These are phyloP conservation scores for Tausonia pullulans DNA, from an alignment of 1,284 basidiomycete genomes.

Conservation along the genomic window DNA sequence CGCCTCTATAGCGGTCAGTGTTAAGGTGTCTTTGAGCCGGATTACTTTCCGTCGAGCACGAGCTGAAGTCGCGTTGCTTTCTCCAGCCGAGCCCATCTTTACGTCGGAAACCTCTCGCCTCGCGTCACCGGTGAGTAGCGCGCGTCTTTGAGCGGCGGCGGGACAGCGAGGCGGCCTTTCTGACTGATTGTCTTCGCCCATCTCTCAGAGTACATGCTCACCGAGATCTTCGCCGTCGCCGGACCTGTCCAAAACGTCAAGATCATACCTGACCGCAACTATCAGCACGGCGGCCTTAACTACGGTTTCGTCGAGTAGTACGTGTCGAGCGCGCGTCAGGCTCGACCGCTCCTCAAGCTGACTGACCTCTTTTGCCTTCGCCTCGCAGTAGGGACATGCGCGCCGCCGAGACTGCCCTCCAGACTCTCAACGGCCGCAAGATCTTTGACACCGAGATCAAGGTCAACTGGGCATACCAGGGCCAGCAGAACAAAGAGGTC, in stretches of 20 bases:
- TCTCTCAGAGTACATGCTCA: slow-evolving; percentile 71
- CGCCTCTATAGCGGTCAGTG: no score
- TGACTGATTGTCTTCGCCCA: neutral
- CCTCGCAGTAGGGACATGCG: slow-evolving; percentile 66
- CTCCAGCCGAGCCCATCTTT: slow-evolving; percentile 65
- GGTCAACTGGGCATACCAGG: slow-evolving; percentile 97
- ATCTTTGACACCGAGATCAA: slow-evolving; percentile 96
- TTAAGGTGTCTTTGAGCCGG: no score
- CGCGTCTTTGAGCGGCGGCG: neutral
- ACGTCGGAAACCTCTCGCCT: slow-evolving; percentile 91
- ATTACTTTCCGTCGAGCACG: neutral
- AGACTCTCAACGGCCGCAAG: slow-evolving; percentile 93
- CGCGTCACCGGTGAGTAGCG: slow-evolving; percentile 48
- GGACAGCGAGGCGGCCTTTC: neutral
- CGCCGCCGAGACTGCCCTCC: slow-evolving; percentile 88
- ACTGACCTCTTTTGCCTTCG: slow-evolving; percentile 9
- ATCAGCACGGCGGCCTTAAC: slow-evolving; percentile 92
- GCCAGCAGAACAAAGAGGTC: slow-evolving; percentile 66
- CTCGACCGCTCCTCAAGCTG: no score
- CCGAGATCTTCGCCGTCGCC: slow-evolving; percentile 90
- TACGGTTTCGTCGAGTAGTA: slow-evolving; percentile 93
- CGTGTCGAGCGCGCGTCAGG: neutral
- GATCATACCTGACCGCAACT: slow-evolving; percentile 97
- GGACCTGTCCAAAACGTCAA: slow-evolving; percentile 93
- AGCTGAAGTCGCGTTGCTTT: neutral